phyloP scores from a whole-genome alignment of 257 asterid species.

The Lithospermum erythrorhizon region DNA sequence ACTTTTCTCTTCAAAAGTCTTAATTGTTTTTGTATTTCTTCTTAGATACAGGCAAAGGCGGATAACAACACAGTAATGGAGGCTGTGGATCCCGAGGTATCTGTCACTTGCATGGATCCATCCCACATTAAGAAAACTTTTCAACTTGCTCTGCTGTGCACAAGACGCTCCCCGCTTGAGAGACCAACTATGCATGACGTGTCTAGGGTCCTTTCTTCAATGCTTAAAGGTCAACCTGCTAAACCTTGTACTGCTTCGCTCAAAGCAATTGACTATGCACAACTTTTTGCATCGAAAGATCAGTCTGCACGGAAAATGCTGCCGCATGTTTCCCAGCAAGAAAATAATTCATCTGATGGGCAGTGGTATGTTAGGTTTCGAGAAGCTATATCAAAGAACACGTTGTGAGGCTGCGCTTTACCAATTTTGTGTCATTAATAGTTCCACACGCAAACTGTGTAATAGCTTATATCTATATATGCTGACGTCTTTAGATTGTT shows the following conservation, averaged over 20 bases:
- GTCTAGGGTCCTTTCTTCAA: constrained; percentile 52
- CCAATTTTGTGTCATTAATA: neutral
- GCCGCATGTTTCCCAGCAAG: constrained; percentile 26
- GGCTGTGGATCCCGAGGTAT: constrained; percentile 82
- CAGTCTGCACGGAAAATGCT: constrained; percentile 20
- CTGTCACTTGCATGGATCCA: constrained; percentile 69
- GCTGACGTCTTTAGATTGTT: neutral
- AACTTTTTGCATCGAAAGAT: constrained; percentile 41
- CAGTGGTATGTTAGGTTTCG: constrained; percentile 77
- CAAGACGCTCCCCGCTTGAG: constrained; percentile 55
- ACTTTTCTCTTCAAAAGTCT: neutral
- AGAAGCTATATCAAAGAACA: constrained; percentile 74
- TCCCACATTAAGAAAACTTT: constrained; percentile 62
- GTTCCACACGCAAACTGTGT: neutral
- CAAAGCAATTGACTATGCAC: constrained; percentile 36
- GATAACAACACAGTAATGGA: constrained; percentile 84
- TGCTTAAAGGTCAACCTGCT: constrained; percentile 49
- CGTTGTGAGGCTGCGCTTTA: constrained; percentile 20
- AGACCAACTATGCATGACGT: constrained; percentile 94
- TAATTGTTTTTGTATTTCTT: neutral
- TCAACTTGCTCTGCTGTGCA: constrained; percentile 85
- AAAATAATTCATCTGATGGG: constrained; percentile 55
- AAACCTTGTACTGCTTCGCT: constrained; percentile 26
- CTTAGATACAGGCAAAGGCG: constrained; percentile 69
- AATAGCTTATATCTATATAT: neutral